Base-by-base conservation (phyloP, 305 asterid species). In the Fraxinus baroniana region DNA sequence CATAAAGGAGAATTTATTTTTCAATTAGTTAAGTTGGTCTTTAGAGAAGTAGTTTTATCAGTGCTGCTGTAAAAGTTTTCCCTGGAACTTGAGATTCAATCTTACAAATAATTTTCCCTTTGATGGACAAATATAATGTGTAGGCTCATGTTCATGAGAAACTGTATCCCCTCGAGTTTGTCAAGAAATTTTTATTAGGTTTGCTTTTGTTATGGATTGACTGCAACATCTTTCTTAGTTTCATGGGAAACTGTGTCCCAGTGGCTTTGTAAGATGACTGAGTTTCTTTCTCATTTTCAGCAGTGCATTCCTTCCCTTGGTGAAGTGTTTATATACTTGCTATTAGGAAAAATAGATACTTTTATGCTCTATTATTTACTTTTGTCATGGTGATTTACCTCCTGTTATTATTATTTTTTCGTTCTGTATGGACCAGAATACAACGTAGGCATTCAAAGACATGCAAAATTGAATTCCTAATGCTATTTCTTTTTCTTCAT, bases 401-500 rank as follows among this genome's bases (percentile, higher is more conserved):
- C 20, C 66, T 84, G 68, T 39, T 22, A 41, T 49, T 49, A 26
- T 76, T 60, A 39, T 18, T 17, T 77, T 84, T 33, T 30, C 41
- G 24, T 32, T 60, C 70, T 52, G 71, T 36, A 77, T 20, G 70
- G 32, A n/a, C 24, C 7, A 24, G 46, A 33, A 77, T 77, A 30
- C n/a, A 33, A 15, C 3, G 30, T 77, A n/a, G 22, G 26, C 39
- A 28, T 41, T 24, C 41, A 52, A 13, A 49, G 71, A 17, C 66
- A 39, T 70, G 81, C 36, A 30, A 22, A 55, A 36, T 33, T 41
- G 37, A 82, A 83, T 83, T 84, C 77, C 62, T 79, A 15, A 66
- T 44, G 0, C 73, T 62, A 76, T 83, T 44, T 66, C 28, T 70
- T 73, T 86, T 22, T 74, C 22, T 74, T n/a, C 72, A 70, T 79